phyloP scores from a whole-genome alignment of 192 early-diverging fungal genomes.

The Allomyces javanicus region DNA sequence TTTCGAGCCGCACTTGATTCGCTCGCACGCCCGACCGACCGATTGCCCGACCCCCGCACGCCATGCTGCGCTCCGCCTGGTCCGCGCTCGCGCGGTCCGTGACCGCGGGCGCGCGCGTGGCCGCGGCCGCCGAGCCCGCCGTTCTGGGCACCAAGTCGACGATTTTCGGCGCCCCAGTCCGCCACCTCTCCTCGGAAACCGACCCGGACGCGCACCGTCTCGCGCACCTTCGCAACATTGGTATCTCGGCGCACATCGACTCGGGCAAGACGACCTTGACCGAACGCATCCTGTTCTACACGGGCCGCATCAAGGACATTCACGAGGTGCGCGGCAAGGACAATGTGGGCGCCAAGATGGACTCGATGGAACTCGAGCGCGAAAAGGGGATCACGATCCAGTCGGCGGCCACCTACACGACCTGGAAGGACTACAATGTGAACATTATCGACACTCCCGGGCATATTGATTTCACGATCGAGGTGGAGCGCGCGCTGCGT shows the following conservation, averaged over 20 bases:
- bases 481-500: slow-evolving; percentile 69
- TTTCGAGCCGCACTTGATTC: too few species aligned
- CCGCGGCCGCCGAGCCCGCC: background rate
- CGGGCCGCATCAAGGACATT: slow-evolving; percentile 73
- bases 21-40: too few species aligned
- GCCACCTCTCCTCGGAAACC: background rate
- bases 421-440: slow-evolving; percentile 54
- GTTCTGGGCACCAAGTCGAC: too few species aligned
- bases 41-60: too few species aligned
- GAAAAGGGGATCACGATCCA: slow-evolving; percentile 84
- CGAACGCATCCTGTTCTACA: slow-evolving; percentile 65
- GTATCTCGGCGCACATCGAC: slow-evolving; percentile 76
- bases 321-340: slow-evolving; percentile 73
- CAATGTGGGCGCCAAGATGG: slow-evolving; percentile 95
- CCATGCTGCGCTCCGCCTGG: too few species aligned
- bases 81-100: too few species aligned
- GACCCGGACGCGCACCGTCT: slow-evolving; percentile 26
- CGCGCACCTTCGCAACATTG: slow-evolving; percentile 55
- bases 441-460: slow-evolving; percentile 82
- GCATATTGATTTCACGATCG: slow-evolving; percentile 78
- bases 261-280: slow-evolving; percentile 74
- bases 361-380: slow-evolving; percentile 95
- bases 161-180: background rate
- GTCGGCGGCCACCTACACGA: slow-evolving; percentile 68
- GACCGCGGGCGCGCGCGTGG: background rate